Evolutionary conservation across 148 eudicot species (phyloP), one percentile per base, ranked within the genome.

Genomic region (Rhododendron ferrugineum): DNA sequence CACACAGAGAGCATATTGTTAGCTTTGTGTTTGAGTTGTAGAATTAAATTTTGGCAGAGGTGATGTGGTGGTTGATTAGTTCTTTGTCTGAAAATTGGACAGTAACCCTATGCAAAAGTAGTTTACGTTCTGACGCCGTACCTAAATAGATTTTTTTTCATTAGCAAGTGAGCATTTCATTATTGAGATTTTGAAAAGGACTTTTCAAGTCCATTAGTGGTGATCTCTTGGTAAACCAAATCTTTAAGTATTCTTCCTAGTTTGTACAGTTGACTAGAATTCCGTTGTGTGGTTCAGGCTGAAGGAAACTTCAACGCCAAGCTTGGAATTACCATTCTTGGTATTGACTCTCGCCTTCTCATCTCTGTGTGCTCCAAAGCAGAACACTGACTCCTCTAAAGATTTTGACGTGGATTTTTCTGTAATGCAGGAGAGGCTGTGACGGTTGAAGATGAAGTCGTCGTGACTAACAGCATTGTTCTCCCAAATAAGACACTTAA

Each of bases 401-500:
- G 32, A 56, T 44, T 81, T 26, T 66, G 46, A 80, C 42, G 78
- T 80, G 52, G 47, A 28, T 83, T 72, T 82, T 77, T 64, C 11
- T 49, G 15, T 76, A 44, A 54, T 78, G 94, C 87, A 93, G 95
- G 95, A 78, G 94, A 92, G 84, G 92, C 93, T 86, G 95, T 93
- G 34, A 87, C 77, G 22, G 94, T 93, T 62, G 95, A 93, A 90
- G 95, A 93, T 87, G 95, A 92, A 89, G 92, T 93, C 7, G 94
- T 93, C 30, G 93, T 93, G 42, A 86, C 87, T 81, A 93, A 92
- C 83, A 90, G 94, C 88, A 91, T 93, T 80, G 94, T 93, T 85
- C 94, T 93, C 84, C 95, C 95, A 10, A 91, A 92, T 90, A 93
- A 93, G 90, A 95, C 96, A 22, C 94, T 95, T 30, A 95, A 95